Conservation (phyloP, 176 grass and related monocot genomes). For the Musa troglodytarum region DNA sequence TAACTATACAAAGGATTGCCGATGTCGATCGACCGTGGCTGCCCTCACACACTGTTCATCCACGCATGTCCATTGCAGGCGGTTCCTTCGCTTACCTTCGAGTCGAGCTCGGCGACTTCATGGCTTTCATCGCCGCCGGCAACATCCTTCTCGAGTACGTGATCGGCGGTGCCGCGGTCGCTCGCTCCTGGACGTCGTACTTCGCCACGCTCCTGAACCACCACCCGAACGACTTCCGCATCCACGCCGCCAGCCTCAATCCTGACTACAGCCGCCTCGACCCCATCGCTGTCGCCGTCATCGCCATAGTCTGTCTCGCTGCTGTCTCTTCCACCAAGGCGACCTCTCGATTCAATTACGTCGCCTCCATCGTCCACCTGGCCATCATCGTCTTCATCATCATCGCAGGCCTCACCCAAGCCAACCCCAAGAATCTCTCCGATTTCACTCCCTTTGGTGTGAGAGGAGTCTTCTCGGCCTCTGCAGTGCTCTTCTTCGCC, state of each 20-base stretch:
- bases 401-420: neutral
- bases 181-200: constrained; percentile 12
- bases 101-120: constrained; percentile 15
- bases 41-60: too few species aligned
- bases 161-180: constrained; percentile 4
- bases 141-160: constrained; percentile 17
- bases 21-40: too few species aligned
- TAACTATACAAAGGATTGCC: too few species aligned
- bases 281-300: constrained; percentile 6
- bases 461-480: constrained; percentile 25
- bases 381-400: constrained; percentile 14
- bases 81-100: constrained; percentile 14
- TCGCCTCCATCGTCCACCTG: constrained; percentile 1
- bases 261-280: constrained; percentile 5
- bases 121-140: constrained; percentile 8
- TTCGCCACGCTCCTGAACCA: constrained; percentile 20
- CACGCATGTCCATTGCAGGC: neutral
- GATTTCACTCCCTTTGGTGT: constrained; percentile 27
- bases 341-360: constrained; percentile 7
- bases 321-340: constrained; percentile 1
- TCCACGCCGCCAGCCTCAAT: neutral
- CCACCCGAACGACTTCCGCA: constrained; percentile 7
- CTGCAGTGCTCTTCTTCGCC: constrained; percentile 44
- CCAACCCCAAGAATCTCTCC: neutral
- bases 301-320: neutral